Percentiles rank a stretch among this genome's conserved stretches.
phyloP scores from a whole-genome alignment of 257 asterid genomes.

The Fraxinus anomala region DNA sequence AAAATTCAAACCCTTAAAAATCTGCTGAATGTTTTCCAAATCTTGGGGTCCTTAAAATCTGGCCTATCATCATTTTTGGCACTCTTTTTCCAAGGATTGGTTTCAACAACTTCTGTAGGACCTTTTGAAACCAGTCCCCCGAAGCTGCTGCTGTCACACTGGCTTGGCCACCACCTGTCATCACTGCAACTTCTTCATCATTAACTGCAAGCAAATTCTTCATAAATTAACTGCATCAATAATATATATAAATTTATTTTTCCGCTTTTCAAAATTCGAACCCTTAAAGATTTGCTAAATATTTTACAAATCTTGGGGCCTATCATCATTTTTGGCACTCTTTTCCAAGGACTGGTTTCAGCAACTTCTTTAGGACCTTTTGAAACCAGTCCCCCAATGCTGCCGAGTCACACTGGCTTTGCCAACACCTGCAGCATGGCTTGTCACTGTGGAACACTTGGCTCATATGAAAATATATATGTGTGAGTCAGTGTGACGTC shows the following conservation, averaged over 20 bases:
- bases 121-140: conserved; percentile 46
- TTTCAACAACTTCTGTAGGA: conserved; percentile 53
- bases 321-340: conserved; percentile 11
- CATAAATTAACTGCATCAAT: too few relatives aligned
- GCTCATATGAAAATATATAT: too few relatives aligned
- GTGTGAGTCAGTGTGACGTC: too few relatives aligned
- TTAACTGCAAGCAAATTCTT: too few relatives aligned
- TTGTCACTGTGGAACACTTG: too few relatives aligned
- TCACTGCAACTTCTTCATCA: too few relatives aligned
- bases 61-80: conserved; percentile 21
- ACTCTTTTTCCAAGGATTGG: conserved; percentile 52
- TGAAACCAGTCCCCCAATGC: conserved; percentile 37
- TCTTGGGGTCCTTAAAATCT: conserved; percentile 34
- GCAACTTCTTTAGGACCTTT: conserved; percentile 55
- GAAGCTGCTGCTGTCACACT: conserved; percentile 24
- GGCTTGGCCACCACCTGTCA: conserved; percentile 23
- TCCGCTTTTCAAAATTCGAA: too few relatives aligned
- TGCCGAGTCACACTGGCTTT: conserved; percentile 15
- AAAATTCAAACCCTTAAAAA: conserved; percentile 46
- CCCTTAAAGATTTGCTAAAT: too few relatives aligned
- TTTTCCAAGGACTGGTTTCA: conserved; percentile 58
- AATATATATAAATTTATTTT: too few relatives aligned
- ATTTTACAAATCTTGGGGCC: too few relatives aligned
- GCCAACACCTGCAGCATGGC: background rate
- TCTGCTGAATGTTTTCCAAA: conserved; percentile 56